Conservation (phyloP, 306 rosid genomes). For the Malus sieversii region DNA sequence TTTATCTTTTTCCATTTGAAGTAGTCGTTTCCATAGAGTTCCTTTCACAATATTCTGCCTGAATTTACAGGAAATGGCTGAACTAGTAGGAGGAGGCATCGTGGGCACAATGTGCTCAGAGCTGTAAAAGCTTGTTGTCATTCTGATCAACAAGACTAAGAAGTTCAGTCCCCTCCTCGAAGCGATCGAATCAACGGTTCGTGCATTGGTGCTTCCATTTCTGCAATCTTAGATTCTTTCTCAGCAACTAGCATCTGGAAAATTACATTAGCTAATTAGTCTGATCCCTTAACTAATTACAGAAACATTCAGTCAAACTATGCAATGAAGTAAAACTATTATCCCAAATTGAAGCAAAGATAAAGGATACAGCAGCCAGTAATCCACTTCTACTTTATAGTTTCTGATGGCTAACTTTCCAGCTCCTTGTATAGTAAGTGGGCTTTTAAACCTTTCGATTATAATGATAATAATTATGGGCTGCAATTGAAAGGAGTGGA, state of each 20-base stretch:
- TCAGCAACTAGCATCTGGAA: constrained; percentile 79
- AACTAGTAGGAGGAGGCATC: neutral
- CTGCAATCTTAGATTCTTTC: constrained; percentile 91
- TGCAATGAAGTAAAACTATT: neutral
- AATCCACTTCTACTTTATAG: neutral
- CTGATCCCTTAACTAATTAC: constrained; percentile 9
- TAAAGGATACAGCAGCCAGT: neutral
- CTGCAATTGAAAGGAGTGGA: neutral
- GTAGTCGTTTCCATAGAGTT: too few relatives aligned
- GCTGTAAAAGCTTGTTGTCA: neutral
- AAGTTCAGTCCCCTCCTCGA: neutral
- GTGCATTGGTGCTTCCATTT: constrained; percentile 61
- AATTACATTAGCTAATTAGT: constrained; percentile 12
- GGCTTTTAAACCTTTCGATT: neutral
- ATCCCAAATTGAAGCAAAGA: neutral
- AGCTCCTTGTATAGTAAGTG: neutral
- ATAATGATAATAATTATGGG: neutral
- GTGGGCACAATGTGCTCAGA: neutral
- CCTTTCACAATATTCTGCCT: too few relatives aligned
- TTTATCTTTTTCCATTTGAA: too few relatives aligned
- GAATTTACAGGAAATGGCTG: neutral
- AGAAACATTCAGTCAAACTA: constrained; percentile 1
- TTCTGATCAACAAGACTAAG: neutral
- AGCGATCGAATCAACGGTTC: neutral
- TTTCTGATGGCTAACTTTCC: neutral